Evolutionary conservation across 78 protist genomes (phyloP).

Genomic region (Dictyostelium firmibasis): DNA sequence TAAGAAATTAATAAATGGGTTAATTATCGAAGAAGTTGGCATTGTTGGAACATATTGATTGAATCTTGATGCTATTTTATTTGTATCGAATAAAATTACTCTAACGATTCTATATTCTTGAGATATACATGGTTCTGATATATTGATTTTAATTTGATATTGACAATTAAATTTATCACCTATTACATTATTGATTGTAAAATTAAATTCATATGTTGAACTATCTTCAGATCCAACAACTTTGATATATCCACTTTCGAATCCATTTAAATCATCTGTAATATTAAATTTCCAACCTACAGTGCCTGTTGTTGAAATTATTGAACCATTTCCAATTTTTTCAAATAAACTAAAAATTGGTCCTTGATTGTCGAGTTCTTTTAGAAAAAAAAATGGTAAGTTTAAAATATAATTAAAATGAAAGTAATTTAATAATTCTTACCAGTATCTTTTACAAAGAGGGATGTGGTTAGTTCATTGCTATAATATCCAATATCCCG

Average conservation of each 20-base stretch:
- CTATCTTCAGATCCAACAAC: background rate
- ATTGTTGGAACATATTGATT: background rate
- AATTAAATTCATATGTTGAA: background rate
- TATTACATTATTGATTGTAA: background rate
- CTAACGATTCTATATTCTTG: background rate
- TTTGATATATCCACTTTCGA: background rate
- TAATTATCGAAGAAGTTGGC: background rate
- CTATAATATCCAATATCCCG: too few species aligned
- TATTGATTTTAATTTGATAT: background rate
- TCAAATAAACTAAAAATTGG: background rate
- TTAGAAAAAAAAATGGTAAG: too few species aligned
- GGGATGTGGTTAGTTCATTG: too few species aligned
- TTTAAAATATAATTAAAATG: too few species aligned
- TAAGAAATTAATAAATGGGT: background rate
- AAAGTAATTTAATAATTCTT: too few species aligned
- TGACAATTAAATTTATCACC: background rate
- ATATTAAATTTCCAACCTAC: background rate
- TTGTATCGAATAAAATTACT: background rate
- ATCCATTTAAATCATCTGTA: background rate
- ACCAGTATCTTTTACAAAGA: too few species aligned
- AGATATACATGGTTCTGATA: background rate
- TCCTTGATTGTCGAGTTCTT: background rate
- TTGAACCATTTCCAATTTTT: background rate
- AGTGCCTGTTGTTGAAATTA: background rate
- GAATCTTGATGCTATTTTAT: background rate